A percentile compares a stretch with the other conserved stretches of the same genome.
Conservation (phyloP, 768 basidiomycete species). For the Amanita subjunquillea region DNA sequence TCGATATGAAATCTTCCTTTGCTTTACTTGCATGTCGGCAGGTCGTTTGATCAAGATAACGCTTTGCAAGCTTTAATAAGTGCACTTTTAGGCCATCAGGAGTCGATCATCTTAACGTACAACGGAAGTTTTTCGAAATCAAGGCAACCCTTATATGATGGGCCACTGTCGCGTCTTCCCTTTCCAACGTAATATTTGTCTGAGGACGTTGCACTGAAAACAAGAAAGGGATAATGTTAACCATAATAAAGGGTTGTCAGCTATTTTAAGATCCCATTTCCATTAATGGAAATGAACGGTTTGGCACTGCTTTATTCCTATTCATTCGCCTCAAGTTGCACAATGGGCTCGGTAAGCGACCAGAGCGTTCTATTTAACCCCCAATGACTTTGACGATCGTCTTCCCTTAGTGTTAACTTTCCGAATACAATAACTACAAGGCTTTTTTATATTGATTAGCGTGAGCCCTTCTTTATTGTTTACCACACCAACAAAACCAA, state of each 20-base stretch:
- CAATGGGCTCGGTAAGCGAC: constrained; percentile 1
- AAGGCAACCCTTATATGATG: too few relatives aligned
- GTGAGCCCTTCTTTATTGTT: constrained; percentile 2
- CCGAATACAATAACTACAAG: background rate
- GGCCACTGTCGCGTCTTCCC: too few relatives aligned
- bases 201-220: background rate
- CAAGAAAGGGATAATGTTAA: background rate
- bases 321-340: background rate
- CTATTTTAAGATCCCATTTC: background rate
- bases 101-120: too few relatives aligned
- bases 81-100: too few relatives aligned
- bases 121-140: too few relatives aligned
- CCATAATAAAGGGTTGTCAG: background rate
- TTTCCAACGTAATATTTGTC: background rate
- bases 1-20: too few relatives aligned
- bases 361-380: background rate
- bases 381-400: background rate
- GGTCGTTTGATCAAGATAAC: too few relatives aligned
- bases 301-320: background rate
- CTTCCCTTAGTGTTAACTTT: background rate
- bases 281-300: background rate
- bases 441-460: background rate
- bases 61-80: too few relatives aligned
- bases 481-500: constrained; percentile 1
- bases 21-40: too few relatives aligned